Evolutionary conservation across 2,329 filamentous ascomycete genomes (phyloP).

Genomic region (Aspergillus sp.): DNA sequence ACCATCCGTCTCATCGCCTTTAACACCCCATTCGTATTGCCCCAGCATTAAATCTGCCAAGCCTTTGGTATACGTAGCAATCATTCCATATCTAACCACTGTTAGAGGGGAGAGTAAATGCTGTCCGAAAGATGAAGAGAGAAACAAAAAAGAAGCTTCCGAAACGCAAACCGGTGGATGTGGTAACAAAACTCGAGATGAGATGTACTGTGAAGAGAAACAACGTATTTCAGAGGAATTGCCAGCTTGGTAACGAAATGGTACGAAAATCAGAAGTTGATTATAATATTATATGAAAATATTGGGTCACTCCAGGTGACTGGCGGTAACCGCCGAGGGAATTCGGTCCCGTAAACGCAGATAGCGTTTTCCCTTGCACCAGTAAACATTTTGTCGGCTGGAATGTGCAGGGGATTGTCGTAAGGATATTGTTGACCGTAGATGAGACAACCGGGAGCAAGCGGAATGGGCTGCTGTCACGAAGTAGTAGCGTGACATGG

Average conservation of each 20-base stretch:
- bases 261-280: neutral
- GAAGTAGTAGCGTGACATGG: too few species aligned
- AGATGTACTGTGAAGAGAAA: neutral
- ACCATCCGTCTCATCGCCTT: neutral
- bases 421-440: too few species aligned
- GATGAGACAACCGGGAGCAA: too few species aligned
- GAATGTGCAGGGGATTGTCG: too few species aligned
- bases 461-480: too few species aligned
- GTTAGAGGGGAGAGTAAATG: neutral
- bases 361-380: too few species aligned
- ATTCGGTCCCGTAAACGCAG: too few species aligned
- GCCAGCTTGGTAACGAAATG: neutral
- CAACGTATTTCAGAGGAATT: neutral
- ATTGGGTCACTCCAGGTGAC: neutral
- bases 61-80: neutral
- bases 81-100: neutral
- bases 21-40: neutral
- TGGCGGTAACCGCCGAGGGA: too few species aligned
- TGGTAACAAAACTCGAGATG: neutral
- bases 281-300: neutral
- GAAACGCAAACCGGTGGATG: neutral
- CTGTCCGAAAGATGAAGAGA: neutral
- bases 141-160: neutral
- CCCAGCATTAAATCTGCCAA: too few species aligned
- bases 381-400: too few species aligned